Percentiles rank a stretch among this genome's conserved stretches.
Conservation (phyloP, 345 rosid species). For the Euclidium syriacum region DNA sequence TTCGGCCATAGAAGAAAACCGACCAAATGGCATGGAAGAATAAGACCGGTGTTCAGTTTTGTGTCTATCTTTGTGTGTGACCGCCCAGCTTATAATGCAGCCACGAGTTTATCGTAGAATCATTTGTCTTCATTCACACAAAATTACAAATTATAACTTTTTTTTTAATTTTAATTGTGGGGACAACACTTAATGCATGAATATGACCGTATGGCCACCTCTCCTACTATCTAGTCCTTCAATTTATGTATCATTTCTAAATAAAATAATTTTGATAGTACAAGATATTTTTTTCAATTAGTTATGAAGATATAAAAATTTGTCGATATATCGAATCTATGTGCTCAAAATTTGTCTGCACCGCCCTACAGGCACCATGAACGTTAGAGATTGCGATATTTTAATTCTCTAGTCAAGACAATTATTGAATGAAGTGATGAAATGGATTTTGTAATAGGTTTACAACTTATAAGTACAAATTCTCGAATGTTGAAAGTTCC, state of each 20-base stretch:
- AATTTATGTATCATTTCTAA: background rate
- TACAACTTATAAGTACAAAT: no score
- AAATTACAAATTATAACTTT: constrained; percentile 33
- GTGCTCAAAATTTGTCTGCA: constrained; percentile 17
- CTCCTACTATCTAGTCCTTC: constrained; percentile 2
- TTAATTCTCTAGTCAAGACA: no score
- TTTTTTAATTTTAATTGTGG: constrained; percentile 25
- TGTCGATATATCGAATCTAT: background rate
- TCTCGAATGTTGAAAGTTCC: no score
- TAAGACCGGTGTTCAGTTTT: constrained; percentile 18
- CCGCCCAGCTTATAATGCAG: constrained; percentile 33
- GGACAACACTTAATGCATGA: constrained; percentile 28
- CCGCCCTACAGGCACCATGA: no score
- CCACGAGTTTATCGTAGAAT: constrained; percentile 24
- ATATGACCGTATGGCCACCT: constrained; percentile 4
- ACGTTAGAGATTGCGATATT: no score
- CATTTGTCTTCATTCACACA: constrained; percentile 19
- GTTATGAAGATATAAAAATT: background rate
- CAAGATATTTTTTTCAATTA: background rate
- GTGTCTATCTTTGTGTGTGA: constrained; percentile 16
- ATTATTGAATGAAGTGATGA: no score
- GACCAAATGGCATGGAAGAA: constrained; percentile 34
- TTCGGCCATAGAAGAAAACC: constrained; percentile 17
- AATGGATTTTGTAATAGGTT: no score
- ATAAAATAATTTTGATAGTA: background rate